Conservation (phyloP, 192 early-diverging fungal species). For the Backusella circina region DNA sequence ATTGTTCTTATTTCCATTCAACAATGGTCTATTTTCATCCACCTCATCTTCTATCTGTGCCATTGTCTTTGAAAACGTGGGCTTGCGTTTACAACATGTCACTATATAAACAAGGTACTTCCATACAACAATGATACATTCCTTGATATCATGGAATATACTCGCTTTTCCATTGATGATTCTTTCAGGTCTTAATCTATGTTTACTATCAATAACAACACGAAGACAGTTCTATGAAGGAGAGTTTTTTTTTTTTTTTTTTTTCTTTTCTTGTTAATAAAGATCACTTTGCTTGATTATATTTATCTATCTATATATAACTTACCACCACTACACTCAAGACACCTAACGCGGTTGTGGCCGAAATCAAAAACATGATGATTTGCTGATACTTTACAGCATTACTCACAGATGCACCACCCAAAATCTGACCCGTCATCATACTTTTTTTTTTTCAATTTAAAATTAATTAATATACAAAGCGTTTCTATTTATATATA, state of each 20-base stretch:
- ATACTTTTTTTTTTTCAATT: too few relatives aligned
- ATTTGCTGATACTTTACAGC: slow-evolving; percentile 81
- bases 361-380: slow-evolving; percentile 84
- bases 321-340: slow-evolving; percentile 45
- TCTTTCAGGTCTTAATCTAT: slow-evolving; percentile 21
- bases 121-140: background rate
- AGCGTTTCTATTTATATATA: too few relatives aligned
- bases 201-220: slow-evolving; percentile 11
- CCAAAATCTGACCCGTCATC: slow-evolving; percentile 88
- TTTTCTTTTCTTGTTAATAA: too few relatives aligned
- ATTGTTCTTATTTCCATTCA: background rate
- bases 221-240: slow-evolving; percentile 4
- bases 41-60: background rate
- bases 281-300: too few relatives aligned
- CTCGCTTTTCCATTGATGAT: slow-evolving; percentile 13
- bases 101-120: background rate
- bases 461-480: too few relatives aligned
- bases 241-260: too few relatives aligned
- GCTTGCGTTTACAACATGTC: background rate
- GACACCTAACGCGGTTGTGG: slow-evolving; percentile 61
- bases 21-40: background rate
- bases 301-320: background rate
- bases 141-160: slow-evolving; percentile 12
- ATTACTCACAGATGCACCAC: slow-evolving; percentile 75
- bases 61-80: background rate